Evolutionary conservation across 108 stramenopile genomes (phyloP).

Genomic region (Conticribra guillardii): DNA sequence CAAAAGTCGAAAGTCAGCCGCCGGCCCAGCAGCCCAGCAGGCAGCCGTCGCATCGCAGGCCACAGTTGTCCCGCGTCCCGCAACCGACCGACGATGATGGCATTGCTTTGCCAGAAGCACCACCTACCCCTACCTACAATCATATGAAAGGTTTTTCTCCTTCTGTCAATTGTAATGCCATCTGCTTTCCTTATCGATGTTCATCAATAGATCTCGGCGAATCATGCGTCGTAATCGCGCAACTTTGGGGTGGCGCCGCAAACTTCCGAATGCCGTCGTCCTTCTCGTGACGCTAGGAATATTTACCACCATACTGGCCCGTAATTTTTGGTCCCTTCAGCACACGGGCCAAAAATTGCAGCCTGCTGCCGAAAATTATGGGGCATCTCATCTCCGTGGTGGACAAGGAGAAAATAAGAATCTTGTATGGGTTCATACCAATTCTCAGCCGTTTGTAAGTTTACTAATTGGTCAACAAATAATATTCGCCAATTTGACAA

Average conservation of each 20-base stretch:
- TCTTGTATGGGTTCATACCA: slow-evolving; percentile 32
- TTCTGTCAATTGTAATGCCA: too few species aligned
- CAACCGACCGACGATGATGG: too few species aligned
- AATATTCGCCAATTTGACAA: not conserved
- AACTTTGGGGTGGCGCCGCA: not conserved
- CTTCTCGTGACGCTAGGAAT: not conserved
- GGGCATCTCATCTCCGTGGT: slow-evolving; percentile 13
- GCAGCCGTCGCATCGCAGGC: too few species aligned
- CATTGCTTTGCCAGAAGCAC: too few species aligned
- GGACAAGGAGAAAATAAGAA: not conserved
- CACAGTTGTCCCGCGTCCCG: too few species aligned
- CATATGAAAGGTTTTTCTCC: too few species aligned
- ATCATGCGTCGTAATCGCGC: not conserved
- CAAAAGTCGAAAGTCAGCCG: too few species aligned
- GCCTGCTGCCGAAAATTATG: not conserved
- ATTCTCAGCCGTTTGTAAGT: slow-evolving; percentile 34
- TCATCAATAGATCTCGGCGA: not conserved
- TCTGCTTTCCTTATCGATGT: too few species aligned
- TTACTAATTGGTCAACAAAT: not conserved
- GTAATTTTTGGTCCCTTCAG: not conserved
- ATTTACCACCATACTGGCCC: not conserved
- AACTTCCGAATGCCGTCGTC: not conserved
- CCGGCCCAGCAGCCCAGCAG: too few species aligned
- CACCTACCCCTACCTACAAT: too few species aligned
- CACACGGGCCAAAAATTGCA: too few species aligned